Evolutionary conservation across 352 stramenopile genomes (phyloP).

Genomic region (Phytophthora pinifolia): DNA sequence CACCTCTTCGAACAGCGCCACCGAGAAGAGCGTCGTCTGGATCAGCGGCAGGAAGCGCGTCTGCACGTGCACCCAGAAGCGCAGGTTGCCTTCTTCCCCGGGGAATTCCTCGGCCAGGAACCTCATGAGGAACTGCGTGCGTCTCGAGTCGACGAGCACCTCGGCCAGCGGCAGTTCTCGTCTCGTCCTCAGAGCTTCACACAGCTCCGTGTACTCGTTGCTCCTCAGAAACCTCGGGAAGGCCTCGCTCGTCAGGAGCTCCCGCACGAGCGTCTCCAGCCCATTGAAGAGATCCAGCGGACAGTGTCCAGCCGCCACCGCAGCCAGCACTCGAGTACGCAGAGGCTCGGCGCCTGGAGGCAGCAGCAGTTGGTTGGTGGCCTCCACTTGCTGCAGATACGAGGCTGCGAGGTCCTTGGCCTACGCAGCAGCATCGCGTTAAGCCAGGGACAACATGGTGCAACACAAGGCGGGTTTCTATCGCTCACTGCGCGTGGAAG

Average conservation of each 20-base stretch:
- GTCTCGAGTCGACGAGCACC: slow-evolving; percentile 54
- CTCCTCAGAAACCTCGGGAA: slow-evolving; percentile 54
- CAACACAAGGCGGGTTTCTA: neutral
- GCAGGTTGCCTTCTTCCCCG: slow-evolving; percentile 48
- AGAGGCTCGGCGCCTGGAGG: slow-evolving; percentile 31
- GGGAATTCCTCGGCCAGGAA: slow-evolving; percentile 42
- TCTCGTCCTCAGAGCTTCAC: slow-evolving; percentile 49
- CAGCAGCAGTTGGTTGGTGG: slow-evolving; percentile 21
- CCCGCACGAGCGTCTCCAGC: slow-evolving; percentile 52
- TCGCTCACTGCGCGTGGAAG: slow-evolving; percentile 42
- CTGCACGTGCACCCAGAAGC: slow-evolving; percentile 78
- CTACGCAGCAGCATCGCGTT: slow-evolving; percentile 18
- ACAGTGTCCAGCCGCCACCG: slow-evolving; percentile 31
- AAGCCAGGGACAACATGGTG: neutral
- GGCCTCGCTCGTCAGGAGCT: slow-evolving; percentile 46
- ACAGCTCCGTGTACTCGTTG: slow-evolving; percentile 52
- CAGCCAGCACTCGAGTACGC: slow-evolving; percentile 29
- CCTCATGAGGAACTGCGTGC: slow-evolving; percentile 55
- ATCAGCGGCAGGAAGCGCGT: slow-evolving; percentile 70
- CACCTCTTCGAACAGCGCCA: slow-evolving; percentile 76
- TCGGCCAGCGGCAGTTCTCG: slow-evolving; percentile 65
- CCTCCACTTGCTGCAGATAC: slow-evolving; percentile 39
- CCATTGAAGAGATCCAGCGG: slow-evolving; percentile 63
- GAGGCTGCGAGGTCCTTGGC: slow-evolving; percentile 45
- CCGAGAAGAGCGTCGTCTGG: slow-evolving; percentile 57